Percentiles rank a stretch among this genome's conserved stretches.
Evolutionary conservation across 345 rosid species (phyloP).

Genomic region (Nasturtium officinale): DNA sequence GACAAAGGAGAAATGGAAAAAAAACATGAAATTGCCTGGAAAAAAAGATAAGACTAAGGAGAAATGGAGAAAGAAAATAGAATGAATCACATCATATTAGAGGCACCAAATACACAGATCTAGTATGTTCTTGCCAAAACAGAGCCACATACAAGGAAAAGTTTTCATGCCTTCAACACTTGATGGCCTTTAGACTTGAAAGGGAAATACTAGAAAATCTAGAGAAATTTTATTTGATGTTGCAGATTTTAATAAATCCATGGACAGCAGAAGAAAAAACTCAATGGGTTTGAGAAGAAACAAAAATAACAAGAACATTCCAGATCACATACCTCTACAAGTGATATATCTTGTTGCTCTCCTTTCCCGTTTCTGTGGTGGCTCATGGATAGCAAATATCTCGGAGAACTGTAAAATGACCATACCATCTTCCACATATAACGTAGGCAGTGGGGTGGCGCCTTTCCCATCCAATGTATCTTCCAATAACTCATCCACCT

Average conservation of each 20-base stretch:
- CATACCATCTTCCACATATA: conserved; percentile 82
- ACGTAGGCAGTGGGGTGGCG: conserved; percentile 69
- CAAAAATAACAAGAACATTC: conserved; percentile 15
- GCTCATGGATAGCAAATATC: conserved; percentile 89
- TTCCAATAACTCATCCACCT: conserved; percentile 47
- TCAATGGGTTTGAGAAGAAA: conserved; percentile 12
- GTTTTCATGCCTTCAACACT: conserved; percentile 15
- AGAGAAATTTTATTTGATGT: conserved; percentile 11
- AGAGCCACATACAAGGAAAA: conserved; percentile 11
- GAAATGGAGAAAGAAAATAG: conserved; percentile 11
- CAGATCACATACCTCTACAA: conserved; percentile 59
- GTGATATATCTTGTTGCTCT: conserved; percentile 62
- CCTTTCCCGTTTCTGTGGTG: conserved; percentile 62
- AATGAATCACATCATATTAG: conserved; percentile 5
- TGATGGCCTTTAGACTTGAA: conserved; percentile 13
- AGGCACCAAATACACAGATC: conserved; percentile 20
- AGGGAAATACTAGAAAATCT: conserved; percentile 4
- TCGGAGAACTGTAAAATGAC: conserved; percentile 91
- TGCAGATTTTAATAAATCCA: conserved; percentile 15
- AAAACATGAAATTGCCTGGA: neutral
- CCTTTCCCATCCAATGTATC: conserved; percentile 51
- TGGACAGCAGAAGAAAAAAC: conserved; percentile 5
- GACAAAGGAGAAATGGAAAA: conserved; percentile 6
- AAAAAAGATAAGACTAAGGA: neutral
- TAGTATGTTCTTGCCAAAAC: neutral